phyloP scores from a whole-genome alignment of 2,329 filamentous ascomycete species.

The Aspergillus ustus region DNA sequence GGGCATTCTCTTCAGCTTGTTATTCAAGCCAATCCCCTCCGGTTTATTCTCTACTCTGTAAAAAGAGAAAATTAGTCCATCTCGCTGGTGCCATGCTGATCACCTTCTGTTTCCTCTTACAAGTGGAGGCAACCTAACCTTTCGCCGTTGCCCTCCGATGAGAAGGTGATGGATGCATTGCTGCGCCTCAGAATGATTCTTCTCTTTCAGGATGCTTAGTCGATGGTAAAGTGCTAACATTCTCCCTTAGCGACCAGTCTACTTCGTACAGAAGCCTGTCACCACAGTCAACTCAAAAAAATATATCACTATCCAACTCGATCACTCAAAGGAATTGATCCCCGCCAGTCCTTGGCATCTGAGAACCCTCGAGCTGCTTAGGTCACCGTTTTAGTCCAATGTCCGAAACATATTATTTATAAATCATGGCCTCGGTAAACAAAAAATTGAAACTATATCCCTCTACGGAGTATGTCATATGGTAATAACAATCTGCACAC shows the following conservation, averaged over 20 bases:
- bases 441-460: background rate
- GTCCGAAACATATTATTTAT: background rate
- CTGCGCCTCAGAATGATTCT: background rate
- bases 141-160: background rate
- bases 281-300: constrained; percentile 13
- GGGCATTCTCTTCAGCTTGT: background rate
- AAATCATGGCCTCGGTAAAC: background rate
- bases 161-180: background rate
- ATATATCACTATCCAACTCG: constrained; percentile 9
- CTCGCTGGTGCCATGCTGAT: background rate
- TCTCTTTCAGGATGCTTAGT: background rate
- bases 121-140: background rate
- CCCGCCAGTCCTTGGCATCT: constrained; percentile 11
- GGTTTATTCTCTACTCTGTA: too few relatives aligned
- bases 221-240: background rate
- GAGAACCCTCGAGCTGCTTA: background rate
- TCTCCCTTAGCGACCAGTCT: background rate
- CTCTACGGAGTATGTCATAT: too few relatives aligned
- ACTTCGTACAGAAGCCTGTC: constrained; percentile 18
- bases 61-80: too few relatives aligned
- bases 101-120: background rate
- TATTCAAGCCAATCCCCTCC: background rate
- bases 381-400: background rate
- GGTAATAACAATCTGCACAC: too few relatives aligned
- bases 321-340: constrained; percentile 7